Base-by-base conservation (phyloP, 2,329 filamentous ascomycete species). In the Cordyceps fumosorosea region DNA sequence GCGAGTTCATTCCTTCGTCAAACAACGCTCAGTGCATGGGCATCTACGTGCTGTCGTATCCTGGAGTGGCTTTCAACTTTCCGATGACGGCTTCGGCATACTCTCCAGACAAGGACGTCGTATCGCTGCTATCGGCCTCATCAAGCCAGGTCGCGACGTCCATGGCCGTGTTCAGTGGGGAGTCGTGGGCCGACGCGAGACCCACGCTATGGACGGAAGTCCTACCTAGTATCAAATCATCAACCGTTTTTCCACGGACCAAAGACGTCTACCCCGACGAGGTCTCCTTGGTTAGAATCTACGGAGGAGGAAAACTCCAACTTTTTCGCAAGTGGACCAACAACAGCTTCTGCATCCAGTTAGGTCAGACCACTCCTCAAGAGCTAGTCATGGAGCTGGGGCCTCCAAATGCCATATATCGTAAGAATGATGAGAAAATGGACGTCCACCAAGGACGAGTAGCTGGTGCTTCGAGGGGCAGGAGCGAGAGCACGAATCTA, bases 51-150 rank as follows among this genome's bases (percentile, higher is more conserved):
- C 79, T 99, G 40, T 98, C 93, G 1, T 99, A 97, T 75, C 93
- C 93, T 0, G 95, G 95, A 0, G 87, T 99, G 34, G 91, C 93
- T 0, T 97, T 98, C 72, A 93, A 89, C 44, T 99, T 99, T 67
- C 87, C 91, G 0, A 79, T 98, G 34, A 82, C 87, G 56, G 79
- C 84, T 63, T 86, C 89, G 0, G 84, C 87, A 24, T 97, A 91
- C 80, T 90, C 89, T 3, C 83, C 88, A 1, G 76, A 80, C 56
- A 88, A 87, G 70, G 93, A 98, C 70, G 92, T 96, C 65, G 92
- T 97, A 34, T 89, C 91, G 0, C 77, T 97, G 44, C 82, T 98
- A 18, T 92, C 91, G 0, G 90, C 91, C 0, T 85, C 89, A 0
- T 86, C 88, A 20, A 90, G 89, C 60, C 85, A 89, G 55, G 84